Conservation (phyloP, 2,329 filamentous ascomycete genomes). For the Mycosphaerelloides madeirae region DNA sequence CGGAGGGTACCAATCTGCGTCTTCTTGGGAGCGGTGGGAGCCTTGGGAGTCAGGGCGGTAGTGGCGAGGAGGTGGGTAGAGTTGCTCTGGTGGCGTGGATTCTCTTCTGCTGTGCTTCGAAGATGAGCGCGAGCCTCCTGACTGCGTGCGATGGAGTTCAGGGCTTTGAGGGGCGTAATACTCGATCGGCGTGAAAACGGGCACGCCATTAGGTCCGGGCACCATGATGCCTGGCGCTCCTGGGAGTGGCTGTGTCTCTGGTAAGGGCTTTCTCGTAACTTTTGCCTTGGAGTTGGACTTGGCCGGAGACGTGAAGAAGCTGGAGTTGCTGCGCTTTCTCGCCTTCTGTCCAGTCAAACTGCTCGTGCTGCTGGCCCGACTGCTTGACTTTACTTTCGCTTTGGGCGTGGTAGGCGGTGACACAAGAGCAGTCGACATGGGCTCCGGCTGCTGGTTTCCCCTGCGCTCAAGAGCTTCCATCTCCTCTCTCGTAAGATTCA, state of each 20-base stretch:
- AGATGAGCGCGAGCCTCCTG: constrained; percentile 12
- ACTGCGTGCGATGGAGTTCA: constrained; percentile 11
- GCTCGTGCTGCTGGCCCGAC: constrained; percentile 33
- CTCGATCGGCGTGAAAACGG: constrained; percentile 38
- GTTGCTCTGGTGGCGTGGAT: constrained; percentile 28
- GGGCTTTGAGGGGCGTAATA: constrained; percentile 28
- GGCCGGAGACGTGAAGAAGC: constrained; percentile 33
- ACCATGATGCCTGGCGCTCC: constrained; percentile 45
- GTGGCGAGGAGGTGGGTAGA: constrained; percentile 17
- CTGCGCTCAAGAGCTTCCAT: constrained; percentile 68
- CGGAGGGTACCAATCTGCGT: constrained; percentile 35
- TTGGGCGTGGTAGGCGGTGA: constrained; percentile 29
- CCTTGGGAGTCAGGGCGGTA: constrained; percentile 24
- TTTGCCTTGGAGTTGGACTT: constrained; percentile 32
- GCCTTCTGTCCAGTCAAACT: constrained; percentile 34
- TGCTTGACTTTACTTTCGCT: constrained; percentile 26
- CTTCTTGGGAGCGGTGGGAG: constrained; percentile 46
- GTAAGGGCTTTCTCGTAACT: constrained; percentile 26
- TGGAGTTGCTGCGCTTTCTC: constrained; percentile 30
- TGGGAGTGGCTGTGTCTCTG: constrained; percentile 16
- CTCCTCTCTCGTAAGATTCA: constrained; percentile 75
- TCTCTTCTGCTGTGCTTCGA: constrained; percentile 30
- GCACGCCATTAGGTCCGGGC: constrained; percentile 44
- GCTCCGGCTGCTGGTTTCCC: constrained; percentile 26
- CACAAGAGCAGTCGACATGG: constrained; percentile 24